A percentile compares a stretch with the other conserved stretches of the same genome.
Conservation (phyloP, 2,329 filamentous ascomycete genomes). For the Ambrosiella cleistominuta region DNA sequence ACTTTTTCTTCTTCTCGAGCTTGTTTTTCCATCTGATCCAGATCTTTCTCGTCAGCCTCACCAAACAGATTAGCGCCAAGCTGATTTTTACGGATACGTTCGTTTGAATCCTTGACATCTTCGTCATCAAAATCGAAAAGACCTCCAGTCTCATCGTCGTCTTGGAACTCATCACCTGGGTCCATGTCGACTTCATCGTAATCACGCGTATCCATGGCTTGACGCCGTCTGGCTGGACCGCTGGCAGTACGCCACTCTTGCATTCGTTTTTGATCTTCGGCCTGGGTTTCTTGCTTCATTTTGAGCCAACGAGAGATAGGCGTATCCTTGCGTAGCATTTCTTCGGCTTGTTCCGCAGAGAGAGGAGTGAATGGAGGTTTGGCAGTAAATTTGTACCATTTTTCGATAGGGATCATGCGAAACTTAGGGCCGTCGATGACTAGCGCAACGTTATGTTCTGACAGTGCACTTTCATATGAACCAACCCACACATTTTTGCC, state of each 20-base stretch:
- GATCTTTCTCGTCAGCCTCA: conserved; percentile 48
- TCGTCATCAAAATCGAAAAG: conserved; percentile 70
- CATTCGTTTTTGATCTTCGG: conserved; percentile 36
- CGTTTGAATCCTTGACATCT: conserved; percentile 53
- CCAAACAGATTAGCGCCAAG: conserved; percentile 74
- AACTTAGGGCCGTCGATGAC: conserved; percentile 54
- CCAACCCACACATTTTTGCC: conserved; percentile 90
- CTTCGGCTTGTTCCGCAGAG: conserved; percentile 71
- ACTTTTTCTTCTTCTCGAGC: conserved; percentile 50
- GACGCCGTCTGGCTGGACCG: conserved; percentile 8
- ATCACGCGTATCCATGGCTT: conserved; percentile 24
- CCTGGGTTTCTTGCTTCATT: conserved; percentile 41
- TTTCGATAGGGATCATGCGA: conserved; percentile 79
- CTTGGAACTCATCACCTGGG: conserved; percentile 58
- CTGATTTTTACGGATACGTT: conserved; percentile 61
- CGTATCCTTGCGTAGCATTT: conserved; percentile 60
- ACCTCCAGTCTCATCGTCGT: conserved; percentile 66
- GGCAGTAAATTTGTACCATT: conserved; percentile 78
- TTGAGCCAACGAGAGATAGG: conserved; percentile 68
- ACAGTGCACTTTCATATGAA: conserved; percentile 75
- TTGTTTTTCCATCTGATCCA: conserved; percentile 58
- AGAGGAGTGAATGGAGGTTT: conserved; percentile 66
- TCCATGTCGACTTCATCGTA: conserved; percentile 51
- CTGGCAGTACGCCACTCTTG: conserved; percentile 26
- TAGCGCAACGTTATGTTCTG: conserved; percentile 67